These are phyloP conservation scores for Ophiocordyceps robertsii DNA, from an alignment of 2,329 filamentous ascomycete species.

Conservation along the genomic window DNA sequence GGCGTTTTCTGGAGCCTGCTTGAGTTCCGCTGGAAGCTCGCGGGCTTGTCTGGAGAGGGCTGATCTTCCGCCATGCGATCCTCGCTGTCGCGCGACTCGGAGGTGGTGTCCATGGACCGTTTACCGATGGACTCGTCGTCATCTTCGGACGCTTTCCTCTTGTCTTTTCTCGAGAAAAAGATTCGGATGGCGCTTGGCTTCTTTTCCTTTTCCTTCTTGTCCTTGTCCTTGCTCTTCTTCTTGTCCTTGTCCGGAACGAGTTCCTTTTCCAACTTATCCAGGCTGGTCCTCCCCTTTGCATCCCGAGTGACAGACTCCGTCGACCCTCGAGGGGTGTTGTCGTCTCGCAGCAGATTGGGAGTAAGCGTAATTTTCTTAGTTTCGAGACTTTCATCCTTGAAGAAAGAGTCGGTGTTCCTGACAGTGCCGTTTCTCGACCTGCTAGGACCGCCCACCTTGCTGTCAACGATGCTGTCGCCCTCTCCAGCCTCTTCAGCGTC, in stretches of 20 bases:
- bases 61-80: slow-evolving; percentile 27
- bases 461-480: slow-evolving; percentile 56
- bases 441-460: slow-evolving; percentile 34
- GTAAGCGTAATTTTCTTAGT: slow-evolving; percentile 97
- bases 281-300: slow-evolving; percentile 46
- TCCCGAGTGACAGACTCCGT: slow-evolving; percentile 29
- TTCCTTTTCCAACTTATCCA: slow-evolving; percentile 52
- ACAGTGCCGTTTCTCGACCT: slow-evolving; percentile 76
- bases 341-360: slow-evolving; percentile 80
- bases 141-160: slow-evolving; percentile 41
- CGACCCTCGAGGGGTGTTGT: slow-evolving; percentile 45
- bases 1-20: slow-evolving; percentile 61
- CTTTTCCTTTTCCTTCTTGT: slow-evolving; percentile 61
- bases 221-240: slow-evolving; percentile 60
- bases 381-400: slow-evolving; percentile 88
- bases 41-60: slow-evolving; percentile 29
- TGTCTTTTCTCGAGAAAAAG: slow-evolving; percentile 50
- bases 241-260: slow-evolving; percentile 56
- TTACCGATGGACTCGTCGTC: slow-evolving; percentile 50
- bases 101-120: slow-evolving; percentile 42
- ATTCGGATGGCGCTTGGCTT: slow-evolving; percentile 43
- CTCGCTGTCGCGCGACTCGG: slow-evolving; percentile 30
- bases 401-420: slow-evolving; percentile 90
- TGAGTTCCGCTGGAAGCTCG: slow-evolving; percentile 37
- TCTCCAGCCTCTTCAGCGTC: slow-evolving; percentile 24